Conservation (phyloP, 1,284 basidiomycete genomes). For the Ustilago xerochloae region DNA sequence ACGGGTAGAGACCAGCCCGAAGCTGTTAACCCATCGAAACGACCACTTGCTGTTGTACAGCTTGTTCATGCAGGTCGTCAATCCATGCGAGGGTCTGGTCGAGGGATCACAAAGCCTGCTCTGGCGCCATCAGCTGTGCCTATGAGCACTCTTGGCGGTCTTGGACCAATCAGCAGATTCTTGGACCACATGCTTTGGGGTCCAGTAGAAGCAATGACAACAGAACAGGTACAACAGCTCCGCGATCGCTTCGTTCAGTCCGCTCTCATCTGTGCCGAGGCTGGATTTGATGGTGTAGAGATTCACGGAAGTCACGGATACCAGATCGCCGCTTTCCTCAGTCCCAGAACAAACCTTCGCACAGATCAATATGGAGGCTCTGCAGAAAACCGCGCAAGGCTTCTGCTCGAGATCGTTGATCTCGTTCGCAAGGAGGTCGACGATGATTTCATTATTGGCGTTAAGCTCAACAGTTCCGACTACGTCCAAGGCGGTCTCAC, state of each 20-base stretch:
- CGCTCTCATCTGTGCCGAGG: constrained; percentile 72
- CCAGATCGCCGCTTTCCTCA: constrained; percentile 85
- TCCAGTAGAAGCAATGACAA: constrained; percentile 71
- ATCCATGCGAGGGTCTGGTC: constrained; percentile 78
- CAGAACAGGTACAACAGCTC: constrained; percentile 74
- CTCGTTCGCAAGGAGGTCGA: constrained; percentile 75
- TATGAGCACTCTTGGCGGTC: constrained; percentile 69
- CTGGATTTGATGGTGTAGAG: constrained; percentile 90
- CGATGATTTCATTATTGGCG: constrained; percentile 77
- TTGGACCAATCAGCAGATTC: constrained; percentile 35
- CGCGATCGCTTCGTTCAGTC: constrained; percentile 78
- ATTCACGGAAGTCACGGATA: constrained; percentile 89
- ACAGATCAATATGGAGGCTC: constrained; percentile 75
- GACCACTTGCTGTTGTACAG: constrained; percentile 75
- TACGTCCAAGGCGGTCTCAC: constrained; percentile 74
- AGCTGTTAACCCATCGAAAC: constrained; percentile 64
- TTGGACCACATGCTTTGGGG: constrained; percentile 70
- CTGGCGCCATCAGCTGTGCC: constrained; percentile 79
- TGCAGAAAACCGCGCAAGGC: constrained; percentile 65
- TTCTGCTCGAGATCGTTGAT: constrained; percentile 77
- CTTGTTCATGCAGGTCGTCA: constrained; percentile 88
- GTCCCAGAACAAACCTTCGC: constrained; percentile 78
- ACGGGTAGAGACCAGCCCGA: constrained; percentile 47
- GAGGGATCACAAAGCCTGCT: constrained; percentile 74
- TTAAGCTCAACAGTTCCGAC: constrained; percentile 87